Percentiles rank a stretch among this genome's conserved stretches.
Conservation (phyloP, 257 asterid species). For the Ilex asprella region DNA sequence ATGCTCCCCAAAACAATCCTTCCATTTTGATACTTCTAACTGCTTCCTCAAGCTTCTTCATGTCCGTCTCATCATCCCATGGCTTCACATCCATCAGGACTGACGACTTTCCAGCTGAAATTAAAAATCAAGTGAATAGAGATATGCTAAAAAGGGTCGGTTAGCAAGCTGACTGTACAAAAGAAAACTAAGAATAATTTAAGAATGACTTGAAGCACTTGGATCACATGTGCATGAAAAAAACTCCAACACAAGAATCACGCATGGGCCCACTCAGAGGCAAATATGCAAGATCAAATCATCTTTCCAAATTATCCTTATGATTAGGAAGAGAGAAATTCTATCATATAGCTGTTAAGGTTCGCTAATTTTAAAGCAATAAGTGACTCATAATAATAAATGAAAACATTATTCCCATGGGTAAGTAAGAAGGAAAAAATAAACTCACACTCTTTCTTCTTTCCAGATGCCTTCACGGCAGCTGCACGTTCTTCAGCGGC, state of each 20-base stretch:
- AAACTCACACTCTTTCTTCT: slow-evolving; percentile 83
- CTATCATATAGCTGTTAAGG: neutral
- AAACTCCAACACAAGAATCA: too few relatives aligned
- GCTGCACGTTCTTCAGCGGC: slow-evolving; percentile 93
- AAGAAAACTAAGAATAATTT: neutral
- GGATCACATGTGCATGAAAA: too few relatives aligned
- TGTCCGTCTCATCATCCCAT: slow-evolving; percentile 98
- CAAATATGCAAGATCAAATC: neutral
- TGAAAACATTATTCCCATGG: too few relatives aligned
- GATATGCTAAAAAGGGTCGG: neutral
- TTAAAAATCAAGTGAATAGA: neutral
- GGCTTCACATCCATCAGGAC: slow-evolving; percentile 71
- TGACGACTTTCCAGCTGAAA: slow-evolving; percentile 66
- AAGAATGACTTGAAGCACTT: too few relatives aligned
- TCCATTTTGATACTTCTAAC: slow-evolving; percentile 67
- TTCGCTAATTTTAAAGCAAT: neutral
- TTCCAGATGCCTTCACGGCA: slow-evolving; percentile 69
- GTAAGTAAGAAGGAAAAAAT: neutral
- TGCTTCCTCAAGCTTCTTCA: slow-evolving; percentile 95
- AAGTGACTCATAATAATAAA: too few relatives aligned
- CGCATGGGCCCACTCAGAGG: neutral
- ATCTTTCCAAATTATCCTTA: neutral
- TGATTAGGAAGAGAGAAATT: neutral
- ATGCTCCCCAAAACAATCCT: slow-evolving; percentile 90
- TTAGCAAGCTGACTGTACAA: neutral